Percentiles rank a stretch among this genome's conserved stretches.
Evolutionary conservation across 352 stramenopile species (phyloP).

Genomic region (Thraustochytrium sp.): DNA sequence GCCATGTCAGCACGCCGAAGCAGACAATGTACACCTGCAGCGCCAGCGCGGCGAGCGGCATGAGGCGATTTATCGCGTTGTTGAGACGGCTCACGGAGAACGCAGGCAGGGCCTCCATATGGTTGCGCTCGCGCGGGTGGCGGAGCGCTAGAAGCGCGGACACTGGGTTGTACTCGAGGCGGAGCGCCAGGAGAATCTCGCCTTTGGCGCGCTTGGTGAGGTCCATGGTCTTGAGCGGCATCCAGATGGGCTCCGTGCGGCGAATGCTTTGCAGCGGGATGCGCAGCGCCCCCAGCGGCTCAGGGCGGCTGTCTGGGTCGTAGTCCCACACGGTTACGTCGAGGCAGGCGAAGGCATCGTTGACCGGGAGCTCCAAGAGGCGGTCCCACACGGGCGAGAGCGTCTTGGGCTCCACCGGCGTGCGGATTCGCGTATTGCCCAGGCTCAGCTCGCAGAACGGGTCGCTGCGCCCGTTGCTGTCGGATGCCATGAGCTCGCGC

Average conservation of each 20-base stretch:
- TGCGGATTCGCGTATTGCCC: conserved; percentile 21
- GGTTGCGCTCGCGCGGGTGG: background rate
- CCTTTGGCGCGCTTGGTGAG: background rate
- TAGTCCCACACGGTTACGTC: conserved; percentile 39
- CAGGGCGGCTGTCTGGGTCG: background rate
- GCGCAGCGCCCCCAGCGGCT: conserved; percentile 12
- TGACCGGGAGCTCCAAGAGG: background rate
- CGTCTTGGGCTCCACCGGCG: background rate
- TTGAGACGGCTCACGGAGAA: background rate
- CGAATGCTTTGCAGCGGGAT: conserved; percentile 19
- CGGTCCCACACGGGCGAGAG: conserved; percentile 38
- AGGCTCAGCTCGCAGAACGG: conserved; percentile 19
- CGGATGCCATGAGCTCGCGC: background rate
- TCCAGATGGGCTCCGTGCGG: background rate
- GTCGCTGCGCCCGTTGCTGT: conserved; percentile 37
- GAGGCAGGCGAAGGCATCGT: background rate
- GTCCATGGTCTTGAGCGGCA: conserved; percentile 5
- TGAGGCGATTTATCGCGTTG: conserved; percentile 23
- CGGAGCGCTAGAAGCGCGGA: background rate
- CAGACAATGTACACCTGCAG: background rate
- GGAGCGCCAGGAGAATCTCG: background rate
- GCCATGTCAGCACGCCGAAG: background rate
- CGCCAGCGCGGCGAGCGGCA: background rate
- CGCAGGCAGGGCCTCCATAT: background rate
- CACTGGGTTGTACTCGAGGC: background rate